phyloP scores from a whole-genome alignment of 768 basidiomycete genomes.

The Phylloporus scabripes region DNA sequence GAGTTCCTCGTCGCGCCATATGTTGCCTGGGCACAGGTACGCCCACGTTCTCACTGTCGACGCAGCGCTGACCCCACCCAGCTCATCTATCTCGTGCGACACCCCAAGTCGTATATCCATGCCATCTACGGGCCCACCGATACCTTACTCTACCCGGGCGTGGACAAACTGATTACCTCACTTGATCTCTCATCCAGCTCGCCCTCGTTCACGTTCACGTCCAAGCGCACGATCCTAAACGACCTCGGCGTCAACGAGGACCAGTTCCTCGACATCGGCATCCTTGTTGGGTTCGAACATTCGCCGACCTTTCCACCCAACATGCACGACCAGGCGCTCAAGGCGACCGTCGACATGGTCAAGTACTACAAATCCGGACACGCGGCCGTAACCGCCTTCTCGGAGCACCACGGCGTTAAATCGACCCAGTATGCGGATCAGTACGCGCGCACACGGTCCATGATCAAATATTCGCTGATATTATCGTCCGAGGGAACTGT shows the following conservation, averaged over 20 bases:
- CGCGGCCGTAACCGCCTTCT: conserved; percentile 67
- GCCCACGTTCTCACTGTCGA: conserved; percentile 26
- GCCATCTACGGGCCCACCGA: conserved; percentile 91
- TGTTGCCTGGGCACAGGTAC: conserved; percentile 90
- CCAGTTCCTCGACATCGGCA: conserved; percentile 91
- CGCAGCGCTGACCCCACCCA: conserved; percentile 30
- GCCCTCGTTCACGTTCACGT: conserved; percentile 78
- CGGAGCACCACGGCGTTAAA: conserved; percentile 82
- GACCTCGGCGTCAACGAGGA: conserved; percentile 70
- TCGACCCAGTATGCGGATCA: conserved; percentile 73
- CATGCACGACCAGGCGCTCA: conserved; percentile 73
- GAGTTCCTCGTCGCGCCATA: conserved; percentile 97
- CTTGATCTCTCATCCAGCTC: conserved; percentile 66
- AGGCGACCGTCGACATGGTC: conserved; percentile 87
- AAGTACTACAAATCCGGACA: conserved; percentile 89
- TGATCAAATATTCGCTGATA: conserved; percentile 89
- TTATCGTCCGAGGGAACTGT: conserved; percentile 83
- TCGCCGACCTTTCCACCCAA: conserved; percentile 79
- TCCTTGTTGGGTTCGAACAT: conserved; percentile 86
- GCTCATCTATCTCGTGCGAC: conserved; percentile 93
- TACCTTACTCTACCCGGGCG: conserved; percentile 78
- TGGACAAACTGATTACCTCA: conserved; percentile 86
- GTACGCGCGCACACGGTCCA: conserved; percentile 83
- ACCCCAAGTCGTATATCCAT: conserved; percentile 90
- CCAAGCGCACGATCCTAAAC: conserved; percentile 68